phyloP scores from a whole-genome alignment of 2,329 filamentous ascomycete genomes.

The Talaromyces marneffei region DNA sequence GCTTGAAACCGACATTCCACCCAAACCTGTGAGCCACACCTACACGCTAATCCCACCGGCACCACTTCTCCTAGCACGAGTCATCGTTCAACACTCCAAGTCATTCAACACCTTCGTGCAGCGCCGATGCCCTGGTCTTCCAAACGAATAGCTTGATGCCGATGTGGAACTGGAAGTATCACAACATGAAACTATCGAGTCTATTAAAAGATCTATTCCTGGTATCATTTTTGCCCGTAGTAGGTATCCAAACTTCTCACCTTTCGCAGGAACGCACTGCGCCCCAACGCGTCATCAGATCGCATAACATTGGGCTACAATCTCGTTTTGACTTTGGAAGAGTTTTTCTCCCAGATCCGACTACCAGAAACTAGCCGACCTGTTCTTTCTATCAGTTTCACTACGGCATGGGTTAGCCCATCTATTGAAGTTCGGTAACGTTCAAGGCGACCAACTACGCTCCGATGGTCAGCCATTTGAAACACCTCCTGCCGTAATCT shows the following conservation, averaged over 20 bases:
- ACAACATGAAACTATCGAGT: not conserved
- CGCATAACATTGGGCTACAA: not conserved
- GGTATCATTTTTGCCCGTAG: not conserved
- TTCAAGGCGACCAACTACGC: constrained; percentile 6
- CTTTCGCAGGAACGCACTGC: not conserved
- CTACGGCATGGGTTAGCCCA: constrained; percentile 13
- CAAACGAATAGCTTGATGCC: not conserved
- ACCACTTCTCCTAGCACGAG: constrained; percentile 2
- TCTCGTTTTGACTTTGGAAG: not conserved
- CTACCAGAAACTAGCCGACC: constrained; percentile 6
- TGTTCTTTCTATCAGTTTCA: constrained; percentile 11
- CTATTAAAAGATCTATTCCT: not conserved
- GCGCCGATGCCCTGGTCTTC: not conserved
- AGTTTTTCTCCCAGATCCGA: not conserved
- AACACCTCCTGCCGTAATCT: constrained; percentile 12
- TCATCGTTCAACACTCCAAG: not conserved
- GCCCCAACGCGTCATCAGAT: not conserved
- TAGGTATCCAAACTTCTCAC: not conserved
- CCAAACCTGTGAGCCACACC: not conserved
- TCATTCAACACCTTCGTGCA: not conserved
- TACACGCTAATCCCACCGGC: not conserved
- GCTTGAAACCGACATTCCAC: not conserved
- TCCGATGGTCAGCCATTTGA: constrained; percentile 11
- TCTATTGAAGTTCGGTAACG: constrained; percentile 12
- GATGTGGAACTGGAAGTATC: not conserved